Evolutionary conservation across 2,329 filamentous ascomycete genomes (phyloP), one percentile per base, ranked within the genome.

Genomic region (Escovopsis sp.): DNA sequence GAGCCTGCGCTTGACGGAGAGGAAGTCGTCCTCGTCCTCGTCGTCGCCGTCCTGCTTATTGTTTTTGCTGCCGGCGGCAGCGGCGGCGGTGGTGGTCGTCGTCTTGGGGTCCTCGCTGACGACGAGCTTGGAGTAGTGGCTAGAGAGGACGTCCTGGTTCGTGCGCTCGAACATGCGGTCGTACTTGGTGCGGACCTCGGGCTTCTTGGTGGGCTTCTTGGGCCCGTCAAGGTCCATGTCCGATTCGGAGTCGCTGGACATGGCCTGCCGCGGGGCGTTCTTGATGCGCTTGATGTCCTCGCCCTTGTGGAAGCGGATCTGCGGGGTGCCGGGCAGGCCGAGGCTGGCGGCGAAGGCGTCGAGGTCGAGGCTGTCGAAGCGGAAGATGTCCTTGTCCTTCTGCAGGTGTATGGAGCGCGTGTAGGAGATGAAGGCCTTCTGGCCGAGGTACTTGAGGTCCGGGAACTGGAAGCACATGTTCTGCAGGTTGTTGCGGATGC

Each of bases 131-230:
- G 78, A 77, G 67, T 95, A 96, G 63, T 98, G 91, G 43, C 82
- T 79, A n/a, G 89, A 88, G 49, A 98, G 65, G 30, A 98, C 84
- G 57, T 95, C 88, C 62, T 96, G 89, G 62, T 98, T 98, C 53
- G 82, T 84, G 47, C 91, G 75, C 67, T 95, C 89, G 62, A 96
- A 95, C 91, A 98, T 96, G 52, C 86, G 82, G 61, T 98, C 87
- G 59, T 94, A 93, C 61, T 94, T 96, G 30, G 93, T 98, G 47
- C 87, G 77, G 15, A 94, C 85, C 52, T 79, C 75, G 10, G 72
- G 68, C 64, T 84, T 80, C 63, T 80, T 77, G 59, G 75, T 77
- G 47, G 68, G 64, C 50, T 65, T 66, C 54, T 72, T 70, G 19
- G 18, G 58, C 11, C 58, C 66, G 37, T 62, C 64, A n/a, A 76